These are phyloP conservation scores for Phytophthora agathidicida DNA, from an alignment of 352 stramenopile genomes.

Conservation along the genomic window DNA sequence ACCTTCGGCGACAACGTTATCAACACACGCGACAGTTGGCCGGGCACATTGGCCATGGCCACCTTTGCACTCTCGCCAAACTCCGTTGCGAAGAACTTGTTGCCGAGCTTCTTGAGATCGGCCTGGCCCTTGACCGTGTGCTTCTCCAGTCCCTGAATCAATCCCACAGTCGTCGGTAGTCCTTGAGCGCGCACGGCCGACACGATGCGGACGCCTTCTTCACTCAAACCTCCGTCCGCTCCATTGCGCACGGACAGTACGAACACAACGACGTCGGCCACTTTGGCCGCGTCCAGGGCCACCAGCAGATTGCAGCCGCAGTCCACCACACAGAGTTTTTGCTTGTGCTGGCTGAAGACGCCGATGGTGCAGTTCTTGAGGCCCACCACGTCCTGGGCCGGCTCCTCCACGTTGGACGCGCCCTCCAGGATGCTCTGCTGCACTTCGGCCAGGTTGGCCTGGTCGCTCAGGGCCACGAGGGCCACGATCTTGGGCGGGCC, in stretches of 20 bases:
- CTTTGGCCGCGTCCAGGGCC: slow-evolving; percentile 86
- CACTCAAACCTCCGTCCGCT: slow-evolving; percentile 86
- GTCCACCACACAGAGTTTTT: slow-evolving; percentile 87
- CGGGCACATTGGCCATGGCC: slow-evolving; percentile 73
- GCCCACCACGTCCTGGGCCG: slow-evolving; percentile 37
- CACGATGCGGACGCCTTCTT: slow-evolving; percentile 88
- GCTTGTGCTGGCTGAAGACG: slow-evolving; percentile 85
- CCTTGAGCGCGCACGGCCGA: slow-evolving; percentile 93
- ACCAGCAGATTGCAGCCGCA: slow-evolving; percentile 85
- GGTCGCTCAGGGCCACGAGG: slow-evolving; percentile 78
- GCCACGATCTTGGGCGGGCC: slow-evolving; percentile 87
- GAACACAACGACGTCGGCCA: slow-evolving; percentile 85
- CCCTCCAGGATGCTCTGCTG: slow-evolving; percentile 72
- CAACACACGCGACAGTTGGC: slow-evolving; percentile 82
- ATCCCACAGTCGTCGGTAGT: slow-evolving; percentile 85
- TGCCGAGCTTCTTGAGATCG: slow-evolving; percentile 85
- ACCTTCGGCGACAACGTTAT: slow-evolving; percentile 82
- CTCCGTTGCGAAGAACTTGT: slow-evolving; percentile 91
- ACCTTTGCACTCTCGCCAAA: slow-evolving; percentile 89
- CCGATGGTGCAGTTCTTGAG: slow-evolving; percentile 74
- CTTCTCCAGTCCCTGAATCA: slow-evolving; percentile 85
- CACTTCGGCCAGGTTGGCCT: slow-evolving; percentile 67
- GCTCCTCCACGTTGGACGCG: slow-evolving; percentile 63
- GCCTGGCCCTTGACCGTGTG: slow-evolving; percentile 69
- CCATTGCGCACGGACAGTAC: slow-evolving; percentile 80